Conservation (phyloP, 331 rosid species). For the Arachis monticola region DNA sequence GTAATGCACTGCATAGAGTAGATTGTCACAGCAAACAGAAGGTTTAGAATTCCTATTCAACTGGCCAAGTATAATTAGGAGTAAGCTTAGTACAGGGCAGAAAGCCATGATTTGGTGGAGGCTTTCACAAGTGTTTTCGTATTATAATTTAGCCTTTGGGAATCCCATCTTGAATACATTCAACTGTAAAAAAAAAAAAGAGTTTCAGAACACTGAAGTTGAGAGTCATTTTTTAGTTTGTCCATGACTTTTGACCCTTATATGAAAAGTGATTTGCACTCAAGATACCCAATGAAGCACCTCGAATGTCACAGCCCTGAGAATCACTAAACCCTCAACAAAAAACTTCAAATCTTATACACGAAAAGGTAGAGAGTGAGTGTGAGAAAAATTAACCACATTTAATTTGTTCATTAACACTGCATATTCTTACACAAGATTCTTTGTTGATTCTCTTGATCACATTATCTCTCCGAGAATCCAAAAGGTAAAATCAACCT, state of each 20-base stretch:
- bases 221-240: too few relatives aligned
- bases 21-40: too few relatives aligned
- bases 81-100: constrained; percentile 70
- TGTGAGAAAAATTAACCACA: too few relatives aligned
- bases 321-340: too few relatives aligned
- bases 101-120: constrained; percentile 71
- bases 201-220: constrained; percentile 60
- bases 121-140: constrained; percentile 92
- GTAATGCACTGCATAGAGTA: too few relatives aligned
- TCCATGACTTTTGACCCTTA: constrained; percentile 34
- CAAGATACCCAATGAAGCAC: too few relatives aligned
- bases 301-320: too few relatives aligned
- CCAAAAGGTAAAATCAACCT: constrained; percentile 29
- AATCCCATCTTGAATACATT: constrained; percentile 48
- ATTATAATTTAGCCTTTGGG: constrained; percentile 60
- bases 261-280: too few relatives aligned
- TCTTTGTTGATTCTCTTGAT: neutral
- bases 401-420: too few relatives aligned
- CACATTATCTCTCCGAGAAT: constrained; percentile 31
- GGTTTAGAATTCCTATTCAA: constrained; percentile 48
- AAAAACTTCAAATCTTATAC: too few relatives aligned
- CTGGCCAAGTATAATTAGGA: constrained; percentile 64
- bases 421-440: too few relatives aligned
- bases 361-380: too few relatives aligned
- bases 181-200: constrained; percentile 70